Base-by-base conservation (phyloP, 441 rosid genomes). In the Pelargonium myrrhifolium region DNA sequence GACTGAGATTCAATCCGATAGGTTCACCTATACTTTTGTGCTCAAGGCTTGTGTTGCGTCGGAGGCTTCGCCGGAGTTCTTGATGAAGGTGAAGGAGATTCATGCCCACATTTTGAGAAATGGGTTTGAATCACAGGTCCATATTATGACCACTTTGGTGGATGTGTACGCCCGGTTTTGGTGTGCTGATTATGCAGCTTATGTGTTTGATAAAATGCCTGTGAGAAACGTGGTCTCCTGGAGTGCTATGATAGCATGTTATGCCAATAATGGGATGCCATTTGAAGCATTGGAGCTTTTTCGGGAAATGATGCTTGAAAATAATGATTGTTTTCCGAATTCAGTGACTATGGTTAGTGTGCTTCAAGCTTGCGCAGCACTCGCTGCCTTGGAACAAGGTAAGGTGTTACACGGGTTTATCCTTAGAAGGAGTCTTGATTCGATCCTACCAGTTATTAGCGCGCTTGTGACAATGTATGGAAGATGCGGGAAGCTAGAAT, bases 81-180 rank as follows among this genome's bases (percentile, higher is more conserved):
- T 86, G 35, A 78, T 53, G 0, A 84, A 79, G 64, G 98, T 93
- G 61, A 90, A 77, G 77, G 96, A 93, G 87, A 84, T 90, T 78
- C 97, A 93, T 45, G 91, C 86, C 1, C 87, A 85, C 62, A 75
- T 93, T 58, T 77, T 90, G 58, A 73, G 96, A 64, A 76, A 70
- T 35, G 89, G 91, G 14, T 90, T 81, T 49, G 89, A 73, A 65
- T 73, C 76, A 0, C 74, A 76, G 81, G 92, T 90, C 65, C 88
- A 90, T 77, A 77, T 86, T 60, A 85, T 86, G 96, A 93, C 98
- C 58, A 93, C 97, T 74, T 81, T 93, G 89, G 64, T 90, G 51
- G 96, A 93, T 68, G 80, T 89, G 87, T 93, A 93, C 79, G 87
- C 97, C 4, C 79, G 87, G 73, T 89, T 83, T 64, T 94, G 94